Conservation (phyloP, 2,329 filamentous ascomycete species). For the Fusarium pseudocircinatum region DNA sequence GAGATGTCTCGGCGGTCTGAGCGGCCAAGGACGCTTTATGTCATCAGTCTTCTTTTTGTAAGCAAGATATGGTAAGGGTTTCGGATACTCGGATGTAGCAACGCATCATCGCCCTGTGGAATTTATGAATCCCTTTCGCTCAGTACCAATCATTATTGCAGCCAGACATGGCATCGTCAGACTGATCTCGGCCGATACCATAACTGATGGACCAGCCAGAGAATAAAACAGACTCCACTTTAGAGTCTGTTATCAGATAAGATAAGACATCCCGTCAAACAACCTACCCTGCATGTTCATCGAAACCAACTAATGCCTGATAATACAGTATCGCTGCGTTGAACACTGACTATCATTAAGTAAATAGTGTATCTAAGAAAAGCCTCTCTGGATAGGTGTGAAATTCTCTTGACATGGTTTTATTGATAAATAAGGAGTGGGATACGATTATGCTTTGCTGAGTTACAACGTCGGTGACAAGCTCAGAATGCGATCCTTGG, state of each 20-base stretch:
- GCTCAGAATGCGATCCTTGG: too few relatives aligned
- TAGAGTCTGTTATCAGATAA: background rate
- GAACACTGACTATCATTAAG: too few relatives aligned
- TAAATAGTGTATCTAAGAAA: background rate
- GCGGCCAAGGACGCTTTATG: background rate
- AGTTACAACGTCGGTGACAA: too few relatives aligned
- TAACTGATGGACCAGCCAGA: background rate
- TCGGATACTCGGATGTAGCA: background rate
- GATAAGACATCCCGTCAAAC: background rate
- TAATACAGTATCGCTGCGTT: rapidly evolving
- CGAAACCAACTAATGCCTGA: background rate
- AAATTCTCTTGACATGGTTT: too few relatives aligned
- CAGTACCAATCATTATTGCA: background rate
- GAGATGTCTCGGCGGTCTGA: background rate
- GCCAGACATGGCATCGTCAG: background rate
- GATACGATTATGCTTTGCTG: rapidly evolving
- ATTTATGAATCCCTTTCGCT: rapidly evolving
- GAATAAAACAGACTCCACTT: background rate
- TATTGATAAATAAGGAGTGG: background rate
- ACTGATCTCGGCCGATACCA: background rate
- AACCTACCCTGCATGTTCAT: background rate
- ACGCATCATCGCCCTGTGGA: rapidly evolving
- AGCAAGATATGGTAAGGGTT: background rate
- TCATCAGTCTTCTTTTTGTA: background rate
- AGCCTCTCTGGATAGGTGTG: too few relatives aligned